Conservation (phyloP, 2,329 filamentous ascomycete genomes). For the Paramyrothecium sp. region DNA sequence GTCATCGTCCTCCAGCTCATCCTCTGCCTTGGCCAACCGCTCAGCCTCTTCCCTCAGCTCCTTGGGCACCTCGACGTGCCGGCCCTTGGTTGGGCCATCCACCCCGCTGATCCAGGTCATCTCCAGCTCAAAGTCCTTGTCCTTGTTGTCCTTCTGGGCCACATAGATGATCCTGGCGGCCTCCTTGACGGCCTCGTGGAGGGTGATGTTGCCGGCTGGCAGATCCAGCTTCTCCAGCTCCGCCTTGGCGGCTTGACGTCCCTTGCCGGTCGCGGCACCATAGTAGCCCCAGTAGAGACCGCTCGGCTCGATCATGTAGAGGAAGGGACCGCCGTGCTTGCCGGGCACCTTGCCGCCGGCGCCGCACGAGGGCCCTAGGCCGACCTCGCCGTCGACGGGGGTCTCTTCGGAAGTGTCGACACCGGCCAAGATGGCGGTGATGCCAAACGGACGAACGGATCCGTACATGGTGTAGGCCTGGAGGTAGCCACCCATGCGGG, state of each 20-base stretch:
- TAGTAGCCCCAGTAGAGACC: constrained; percentile 99
- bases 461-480: constrained; percentile 98
- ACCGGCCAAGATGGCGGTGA: constrained; percentile 90
- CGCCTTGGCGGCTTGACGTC: constrained; percentile 92
- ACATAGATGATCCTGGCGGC: constrained; percentile 96
- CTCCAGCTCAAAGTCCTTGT: constrained; percentile 99
- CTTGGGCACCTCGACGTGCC: constrained; percentile 90
- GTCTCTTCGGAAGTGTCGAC: constrained; percentile 87
- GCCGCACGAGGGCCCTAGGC: constrained; percentile 73
- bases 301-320: constrained; percentile 99
- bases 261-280: constrained; percentile 95
- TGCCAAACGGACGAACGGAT: constrained; percentile 92
- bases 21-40: constrained; percentile 83
- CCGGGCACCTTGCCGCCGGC: constrained; percentile 77
- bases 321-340: constrained; percentile 81
- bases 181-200: constrained; percentile 91
- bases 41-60: constrained; percentile 89
- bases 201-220: constrained; percentile 69
- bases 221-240: constrained; percentile 98
- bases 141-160: constrained; percentile 98
- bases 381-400: constrained; percentile 88
- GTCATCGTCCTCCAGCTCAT: constrained; percentile 80
- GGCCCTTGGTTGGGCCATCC: constrained; percentile 86
- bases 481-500: constrained; percentile 91
- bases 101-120: constrained; percentile 95